These are phyloP conservation scores for Solanum hybrid DNA, from an alignment of 305 asterid species.

Conservation along the genomic window DNA sequence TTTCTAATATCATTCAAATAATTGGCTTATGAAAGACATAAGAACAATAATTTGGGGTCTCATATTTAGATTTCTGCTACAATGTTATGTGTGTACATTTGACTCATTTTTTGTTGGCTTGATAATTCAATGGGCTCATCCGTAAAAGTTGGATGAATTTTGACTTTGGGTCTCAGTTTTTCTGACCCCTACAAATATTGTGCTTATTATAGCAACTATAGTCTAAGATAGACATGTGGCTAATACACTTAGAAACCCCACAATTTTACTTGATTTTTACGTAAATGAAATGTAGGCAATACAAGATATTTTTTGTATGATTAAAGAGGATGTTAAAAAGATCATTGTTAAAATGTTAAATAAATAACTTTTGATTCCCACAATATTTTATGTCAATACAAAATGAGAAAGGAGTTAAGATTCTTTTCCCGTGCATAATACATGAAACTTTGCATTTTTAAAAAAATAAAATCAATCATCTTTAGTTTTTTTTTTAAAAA, in stretches of 20 bases:
- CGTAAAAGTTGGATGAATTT: neutral
- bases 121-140: neutral
- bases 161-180: neutral
- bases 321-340: neutral
- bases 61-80: neutral
- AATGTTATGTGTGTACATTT: neutral
- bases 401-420: neutral
- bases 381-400: neutral
- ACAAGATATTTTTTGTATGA: neutral
- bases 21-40: neutral
- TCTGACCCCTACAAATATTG: neutral
- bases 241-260: neutral
- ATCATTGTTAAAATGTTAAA: neutral
- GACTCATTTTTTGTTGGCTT: neutral
- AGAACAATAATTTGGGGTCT: neutral
- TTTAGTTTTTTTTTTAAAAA: neutral
- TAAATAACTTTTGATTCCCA: neutral
- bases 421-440: neutral
- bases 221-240: neutral
- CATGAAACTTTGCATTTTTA: neutral
- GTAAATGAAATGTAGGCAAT: neutral
- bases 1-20: neutral
- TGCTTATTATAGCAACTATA: neutral
- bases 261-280: neutral
- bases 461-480: neutral